Evolutionary conservation across 2,329 filamentous ascomycete species (phyloP).

Genomic region (Hypoxylon sp.): DNA sequence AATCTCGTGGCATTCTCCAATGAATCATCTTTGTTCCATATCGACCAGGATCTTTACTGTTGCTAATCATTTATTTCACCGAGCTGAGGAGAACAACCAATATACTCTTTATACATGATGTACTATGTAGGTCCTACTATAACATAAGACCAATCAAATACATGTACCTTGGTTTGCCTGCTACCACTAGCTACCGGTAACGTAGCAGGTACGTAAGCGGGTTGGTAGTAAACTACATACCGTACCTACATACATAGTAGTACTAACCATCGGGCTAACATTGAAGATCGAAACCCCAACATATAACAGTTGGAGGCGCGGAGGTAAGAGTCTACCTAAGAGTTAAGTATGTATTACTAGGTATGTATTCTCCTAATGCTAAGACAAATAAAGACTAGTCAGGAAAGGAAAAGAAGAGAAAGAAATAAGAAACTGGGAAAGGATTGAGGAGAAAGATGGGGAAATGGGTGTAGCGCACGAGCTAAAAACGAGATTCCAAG

Average conservation of each 20-base stretch:
- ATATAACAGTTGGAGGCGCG: slow-evolving; percentile 1
- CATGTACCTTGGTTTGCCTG: neutral
- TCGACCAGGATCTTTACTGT: slow-evolving; percentile 19
- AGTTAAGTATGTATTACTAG: slow-evolving; percentile 3
- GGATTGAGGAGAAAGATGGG: slow-evolving; percentile 29
- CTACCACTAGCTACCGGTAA: neutral
- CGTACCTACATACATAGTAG: no score
- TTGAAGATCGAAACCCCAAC: slow-evolving; percentile 11
- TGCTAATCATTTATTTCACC: slow-evolving; percentile 38
- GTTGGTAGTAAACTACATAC: neutral
- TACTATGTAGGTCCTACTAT: slow-evolving; percentile 1
- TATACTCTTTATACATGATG: neutral
- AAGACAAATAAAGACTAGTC: slow-evolving; percentile 20
- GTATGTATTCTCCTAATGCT: slow-evolving; percentile 5
- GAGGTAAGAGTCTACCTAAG: slow-evolving; percentile 9
- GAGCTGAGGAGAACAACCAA: slow-evolving; percentile 27
- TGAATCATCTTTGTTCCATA: slow-evolving; percentile 1
- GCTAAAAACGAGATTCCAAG: slow-evolving; percentile 18
- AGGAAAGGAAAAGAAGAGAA: neutral
- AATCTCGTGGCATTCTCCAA: slow-evolving; percentile 25
- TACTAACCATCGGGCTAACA: neutral
- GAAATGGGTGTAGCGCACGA: slow-evolving; percentile 21
- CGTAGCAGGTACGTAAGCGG: slow-evolving; percentile 1
- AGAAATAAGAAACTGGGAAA: slow-evolving; percentile 19
- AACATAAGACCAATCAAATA: slow-evolving; percentile 3